Evolutionary conservation across 139 green algal species (phyloP), one percentile per base, ranked within the genome.

Genomic region (Chlorella sp.): DNA sequence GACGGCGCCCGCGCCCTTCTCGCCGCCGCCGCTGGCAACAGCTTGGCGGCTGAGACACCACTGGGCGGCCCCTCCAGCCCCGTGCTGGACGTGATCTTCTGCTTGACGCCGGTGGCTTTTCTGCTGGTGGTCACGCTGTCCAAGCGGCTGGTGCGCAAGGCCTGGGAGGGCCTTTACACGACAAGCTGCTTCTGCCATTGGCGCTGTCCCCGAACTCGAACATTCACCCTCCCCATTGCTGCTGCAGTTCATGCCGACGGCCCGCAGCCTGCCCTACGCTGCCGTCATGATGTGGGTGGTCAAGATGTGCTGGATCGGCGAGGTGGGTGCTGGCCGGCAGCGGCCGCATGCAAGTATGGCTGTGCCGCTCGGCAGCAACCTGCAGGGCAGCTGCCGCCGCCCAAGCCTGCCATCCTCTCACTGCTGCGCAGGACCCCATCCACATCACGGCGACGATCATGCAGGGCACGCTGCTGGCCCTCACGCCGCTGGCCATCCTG

Each of bases 401-500:
- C n/a, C n/a, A n/a, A n/a, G n/a, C 51, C 51, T 60, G 12, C 2
- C 51, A 60, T 60, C 15, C 9, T 23, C 9, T 15, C 51, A 2
- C 51, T 71, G 12, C 13, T 72, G 32, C n/a, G n/a, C 30, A 72
- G 70, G 28, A 78, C 39, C 70, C 70, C 0, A 78, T 78, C 39
- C 39, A 60, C 26, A 78, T 78, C 70, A 78, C 70, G 38, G 85
- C 85, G 3, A 82, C 81, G 2, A 3, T 87, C 16, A 36, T 91
- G 28, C 73, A 63, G 21, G 88, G 88, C 18, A 44, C 78, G 62
- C 83, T 91, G 26, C 82, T 90, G 23, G 85, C 86, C 0, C 72
- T 91, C 3, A 90, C 85, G n/a, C 88, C 88, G 1, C 81, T 91
- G 11, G 75, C 71, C 57, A 91, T 91, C 71, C 83, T 89, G 26